phyloP scores from a whole-genome alignment of 257 asterid genomes.

The Mitragyna speciosa region DNA sequence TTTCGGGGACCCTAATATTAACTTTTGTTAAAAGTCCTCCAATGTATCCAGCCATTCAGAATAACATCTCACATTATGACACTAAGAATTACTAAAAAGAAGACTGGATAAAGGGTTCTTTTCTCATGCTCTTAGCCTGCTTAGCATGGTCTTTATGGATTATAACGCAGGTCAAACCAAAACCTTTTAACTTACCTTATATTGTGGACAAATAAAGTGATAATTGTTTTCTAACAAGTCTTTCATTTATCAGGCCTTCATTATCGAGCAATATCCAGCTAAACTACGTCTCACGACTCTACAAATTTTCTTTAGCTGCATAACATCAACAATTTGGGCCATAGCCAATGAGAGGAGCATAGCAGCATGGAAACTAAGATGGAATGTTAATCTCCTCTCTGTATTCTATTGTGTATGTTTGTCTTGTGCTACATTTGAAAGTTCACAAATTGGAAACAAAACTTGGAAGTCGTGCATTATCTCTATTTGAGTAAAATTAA shows the following conservation, averaged over 20 bases:
- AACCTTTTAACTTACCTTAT: not conserved
- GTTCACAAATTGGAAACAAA: not conserved
- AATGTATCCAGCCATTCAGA: slow-evolving; percentile 20
- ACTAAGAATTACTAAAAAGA: slow-evolving; percentile 20
- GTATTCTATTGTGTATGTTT: slow-evolving; percentile 48
- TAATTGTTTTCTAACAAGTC: no score
- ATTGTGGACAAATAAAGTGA: not conserved
- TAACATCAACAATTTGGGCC: slow-evolving; percentile 39
- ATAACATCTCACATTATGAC: slow-evolving; percentile 4
- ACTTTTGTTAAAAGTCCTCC: slow-evolving; percentile 63
- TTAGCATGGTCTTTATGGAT: slow-evolving; percentile 58
- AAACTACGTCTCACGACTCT: slow-evolving; percentile 47
- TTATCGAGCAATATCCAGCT: slow-evolving; percentile 49
- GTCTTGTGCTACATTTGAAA: not conserved
- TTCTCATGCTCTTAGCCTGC: slow-evolving; percentile 58
- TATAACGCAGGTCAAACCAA: slow-evolving; percentile 47
- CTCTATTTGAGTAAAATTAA: no score
- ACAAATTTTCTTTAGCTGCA: slow-evolving; percentile 51
- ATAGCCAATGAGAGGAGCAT: slow-evolving; percentile 34
- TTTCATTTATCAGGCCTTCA: slow-evolving; percentile 28
- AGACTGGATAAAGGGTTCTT: slow-evolving; percentile 55
- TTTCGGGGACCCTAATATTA: slow-evolving; percentile 61
- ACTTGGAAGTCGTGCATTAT: not conserved
- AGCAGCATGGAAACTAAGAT: slow-evolving; percentile 55
- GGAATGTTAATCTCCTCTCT: slow-evolving; percentile 45